Percentiles rank a stretch among this genome's conserved stretches.
phyloP scores from a whole-genome alignment of 176 grass and related monocot species.

The Carex parvula region DNA sequence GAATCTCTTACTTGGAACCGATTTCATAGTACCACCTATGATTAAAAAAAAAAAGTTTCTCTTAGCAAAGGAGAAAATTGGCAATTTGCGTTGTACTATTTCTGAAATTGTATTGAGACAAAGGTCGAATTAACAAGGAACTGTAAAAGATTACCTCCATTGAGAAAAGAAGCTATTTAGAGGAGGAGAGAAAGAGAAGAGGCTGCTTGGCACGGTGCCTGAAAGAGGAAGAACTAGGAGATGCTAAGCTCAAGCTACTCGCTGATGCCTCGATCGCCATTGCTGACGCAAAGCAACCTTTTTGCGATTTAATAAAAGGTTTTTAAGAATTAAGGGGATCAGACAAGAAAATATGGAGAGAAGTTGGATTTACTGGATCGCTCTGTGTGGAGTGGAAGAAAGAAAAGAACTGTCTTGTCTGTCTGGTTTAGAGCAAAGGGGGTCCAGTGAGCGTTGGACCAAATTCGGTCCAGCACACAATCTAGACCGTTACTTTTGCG shows the following conservation, averaged over 20 bases:
- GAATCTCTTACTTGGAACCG: slow-evolving; percentile 36
- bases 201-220: not conserved
- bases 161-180: not conserved
- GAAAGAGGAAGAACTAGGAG: not conserved
- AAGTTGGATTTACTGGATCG: not conserved
- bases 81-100: not conserved
- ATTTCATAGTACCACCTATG: slow-evolving; percentile 30
- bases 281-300: not conserved
- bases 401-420: not conserved
- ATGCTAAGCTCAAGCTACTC: slow-evolving; percentile 4
- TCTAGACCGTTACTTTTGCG: too few relatives aligned
- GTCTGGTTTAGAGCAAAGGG: not conserved
- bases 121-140: not conserved
- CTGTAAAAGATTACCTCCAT: slow-evolving; percentile 8
- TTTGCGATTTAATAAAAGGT: not conserved
- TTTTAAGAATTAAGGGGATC: not conserved
- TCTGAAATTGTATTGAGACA: not conserved
- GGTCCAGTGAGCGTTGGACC: too few relatives aligned
- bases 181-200: slow-evolving; percentile 2
- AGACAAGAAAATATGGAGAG: not conserved
- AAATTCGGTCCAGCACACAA: too few relatives aligned
- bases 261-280: slow-evolving; percentile 23
- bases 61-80: not conserved
- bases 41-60: not conserved
- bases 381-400: not conserved